Percentiles rank a stretch among this genome's conserved stretches.
Evolutionary conservation across 495 filamentous ascomycete species (phyloP).

Genomic region (Entonaema liquescens): DNA sequence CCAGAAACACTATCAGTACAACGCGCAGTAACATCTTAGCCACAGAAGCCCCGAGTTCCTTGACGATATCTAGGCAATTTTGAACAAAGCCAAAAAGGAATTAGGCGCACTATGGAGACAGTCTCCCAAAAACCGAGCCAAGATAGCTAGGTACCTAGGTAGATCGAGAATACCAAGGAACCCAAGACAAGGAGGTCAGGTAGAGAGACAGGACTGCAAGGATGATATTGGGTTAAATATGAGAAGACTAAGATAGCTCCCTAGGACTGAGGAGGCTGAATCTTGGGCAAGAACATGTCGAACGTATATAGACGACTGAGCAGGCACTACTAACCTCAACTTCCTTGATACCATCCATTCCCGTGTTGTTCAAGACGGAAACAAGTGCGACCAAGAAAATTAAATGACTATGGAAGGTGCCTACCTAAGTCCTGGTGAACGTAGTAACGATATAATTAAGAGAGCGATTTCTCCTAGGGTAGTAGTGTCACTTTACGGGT

Average conservation of each 20-base stretch:
- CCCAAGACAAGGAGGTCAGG: conserved; percentile 5
- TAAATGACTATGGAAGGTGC: neutral
- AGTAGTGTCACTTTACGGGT: neutral
- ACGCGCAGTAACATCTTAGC: conserved; percentile 32
- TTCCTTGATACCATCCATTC: neutral
- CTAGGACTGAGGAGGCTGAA: neutral
- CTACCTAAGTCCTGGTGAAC: neutral
- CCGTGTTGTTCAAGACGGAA: neutral
- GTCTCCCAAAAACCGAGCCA: conserved; percentile 35
- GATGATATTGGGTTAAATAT: neutral
- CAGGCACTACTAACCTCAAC: neutral
- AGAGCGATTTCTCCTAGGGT: neutral
- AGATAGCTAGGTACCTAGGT: neutral
- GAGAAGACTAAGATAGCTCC: neutral
- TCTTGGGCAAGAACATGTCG: neutral
- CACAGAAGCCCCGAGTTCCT: conserved; percentile 14
- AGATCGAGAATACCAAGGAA: neutral
- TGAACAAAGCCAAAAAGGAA: conserved; percentile 8
- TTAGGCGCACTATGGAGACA: conserved; percentile 10
- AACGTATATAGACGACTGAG: neutral
- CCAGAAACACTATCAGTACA: conserved; percentile 22
- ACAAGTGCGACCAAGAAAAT: neutral
- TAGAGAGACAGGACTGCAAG: neutral
- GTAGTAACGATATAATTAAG: neutral
- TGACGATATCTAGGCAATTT: conserved; percentile 4